phyloP scores from a whole-genome alignment of 1,284 basidiomycete genomes.

The Rhodotorula sp. region DNA sequence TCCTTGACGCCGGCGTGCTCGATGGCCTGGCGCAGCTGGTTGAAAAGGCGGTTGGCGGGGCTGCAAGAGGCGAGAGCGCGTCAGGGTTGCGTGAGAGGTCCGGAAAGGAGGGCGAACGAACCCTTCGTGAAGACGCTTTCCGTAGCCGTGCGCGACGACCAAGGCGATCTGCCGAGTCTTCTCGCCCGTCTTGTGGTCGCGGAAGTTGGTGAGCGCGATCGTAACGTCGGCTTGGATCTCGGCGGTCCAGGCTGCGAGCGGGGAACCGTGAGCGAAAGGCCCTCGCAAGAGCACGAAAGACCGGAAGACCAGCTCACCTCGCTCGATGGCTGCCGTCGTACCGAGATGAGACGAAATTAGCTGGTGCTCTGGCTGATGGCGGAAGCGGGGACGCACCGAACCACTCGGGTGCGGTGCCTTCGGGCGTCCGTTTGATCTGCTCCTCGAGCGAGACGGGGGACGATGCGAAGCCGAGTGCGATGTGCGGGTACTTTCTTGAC shows the following conservation, averaged over 20 bases:
- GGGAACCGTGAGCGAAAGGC: background rate
- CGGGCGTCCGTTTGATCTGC: slow-evolving; percentile 45
- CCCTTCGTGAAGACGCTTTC: slow-evolving; percentile 11
- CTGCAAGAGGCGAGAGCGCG: background rate
- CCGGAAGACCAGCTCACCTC: slow-evolving; percentile 9
- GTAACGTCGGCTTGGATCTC: slow-evolving; percentile 43
- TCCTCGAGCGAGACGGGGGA: slow-evolving; percentile 47
- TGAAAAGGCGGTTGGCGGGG: slow-evolving; percentile 32
- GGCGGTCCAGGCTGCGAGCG: slow-evolving; percentile 34
- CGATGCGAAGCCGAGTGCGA: slow-evolving; percentile 48
- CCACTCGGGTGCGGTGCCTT: slow-evolving; percentile 43
- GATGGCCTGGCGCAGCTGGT: slow-evolving; percentile 27
- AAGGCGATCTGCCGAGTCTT: slow-evolving; percentile 41
- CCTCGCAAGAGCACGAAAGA: too few species aligned
- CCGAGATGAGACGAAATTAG: background rate
- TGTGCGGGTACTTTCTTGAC: slow-evolving; percentile 40
- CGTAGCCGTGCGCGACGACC: slow-evolving; percentile 42
- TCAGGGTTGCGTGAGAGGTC: background rate
- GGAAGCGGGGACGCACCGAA: slow-evolving; percentile 36
- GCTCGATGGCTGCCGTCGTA: slow-evolving; percentile 28
- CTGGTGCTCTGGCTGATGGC: background rate
- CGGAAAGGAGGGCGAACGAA: background rate
- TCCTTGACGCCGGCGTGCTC: slow-evolving; percentile 22
- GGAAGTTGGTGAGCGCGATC: slow-evolving; percentile 37
- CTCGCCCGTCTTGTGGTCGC: slow-evolving; percentile 19